A percentile compares a stretch with the other conserved stretches of the same genome.
phyloP scores from a whole-genome alignment of 2,329 filamentous ascomycete genomes.

The Falciphora oryzae region DNA sequence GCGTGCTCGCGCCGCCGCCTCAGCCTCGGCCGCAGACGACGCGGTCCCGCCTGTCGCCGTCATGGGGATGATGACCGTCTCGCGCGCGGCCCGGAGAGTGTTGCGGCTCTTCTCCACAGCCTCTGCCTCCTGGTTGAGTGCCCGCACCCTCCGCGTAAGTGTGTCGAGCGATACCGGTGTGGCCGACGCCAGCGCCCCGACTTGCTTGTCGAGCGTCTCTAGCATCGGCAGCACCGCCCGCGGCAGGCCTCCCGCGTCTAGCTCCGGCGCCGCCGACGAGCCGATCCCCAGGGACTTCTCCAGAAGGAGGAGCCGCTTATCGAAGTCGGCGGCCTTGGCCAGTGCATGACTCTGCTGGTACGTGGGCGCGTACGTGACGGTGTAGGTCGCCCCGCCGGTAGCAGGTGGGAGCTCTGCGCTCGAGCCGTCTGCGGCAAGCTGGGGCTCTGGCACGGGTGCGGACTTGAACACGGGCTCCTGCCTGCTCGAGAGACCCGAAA shows the following conservation, averaged over 20 bases:
- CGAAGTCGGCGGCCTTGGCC: conserved; percentile 80
- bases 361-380: conserved; percentile 56
- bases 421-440: conserved; percentile 10
- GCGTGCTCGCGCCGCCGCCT: conserved; percentile 25
- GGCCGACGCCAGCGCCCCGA: conserved; percentile 67
- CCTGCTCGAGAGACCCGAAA: conserved; percentile 37
- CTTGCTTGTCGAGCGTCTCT: conserved; percentile 72
- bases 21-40: conserved; percentile 29
- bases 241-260: conserved; percentile 49
- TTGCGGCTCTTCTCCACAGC: conserved; percentile 60
- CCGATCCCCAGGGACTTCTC: conserved; percentile 79
- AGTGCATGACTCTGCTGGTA: conserved; percentile 67
- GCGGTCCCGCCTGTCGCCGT: conserved; percentile 15
- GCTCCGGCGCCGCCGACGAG: conserved; percentile 59
- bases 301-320: conserved; percentile 69
- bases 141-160: conserved; percentile 62
- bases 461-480: not conserved
- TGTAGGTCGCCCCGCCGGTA: conserved; percentile 45
- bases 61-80: conserved; percentile 20
- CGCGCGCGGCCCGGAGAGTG: conserved; percentile 54
- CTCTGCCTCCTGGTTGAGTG: conserved; percentile 67
- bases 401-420: not conserved
- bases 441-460: conserved; percentile 11
- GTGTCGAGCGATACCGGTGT: conserved; percentile 68
- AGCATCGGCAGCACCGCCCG: conserved; percentile 77